Percentiles rank a stretch among this genome's conserved stretches.
phyloP scores from a whole-genome alignment of 257 asterid genomes.

The Penstemon newberryi region DNA sequence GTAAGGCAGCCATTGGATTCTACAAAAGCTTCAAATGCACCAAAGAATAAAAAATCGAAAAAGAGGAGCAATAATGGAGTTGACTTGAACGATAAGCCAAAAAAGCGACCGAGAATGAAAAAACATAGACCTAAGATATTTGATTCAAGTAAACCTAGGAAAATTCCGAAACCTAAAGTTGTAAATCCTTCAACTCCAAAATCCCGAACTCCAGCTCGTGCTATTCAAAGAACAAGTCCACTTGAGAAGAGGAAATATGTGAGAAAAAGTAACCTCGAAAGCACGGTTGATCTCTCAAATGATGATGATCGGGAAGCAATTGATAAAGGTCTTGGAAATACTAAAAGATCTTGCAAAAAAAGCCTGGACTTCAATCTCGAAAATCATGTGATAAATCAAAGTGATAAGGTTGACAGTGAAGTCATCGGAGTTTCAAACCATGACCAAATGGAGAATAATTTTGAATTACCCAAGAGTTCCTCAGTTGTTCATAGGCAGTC shows the following conservation, averaged over 20 bases:
- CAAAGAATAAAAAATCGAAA: slow-evolving; percentile 3
- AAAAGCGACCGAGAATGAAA: slow-evolving; percentile 26
- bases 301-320: neutral
- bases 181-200: slow-evolving; percentile 30
- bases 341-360: slow-evolving; percentile 20
- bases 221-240: neutral
- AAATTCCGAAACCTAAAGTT: neutral
- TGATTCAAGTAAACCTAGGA: slow-evolving; percentile 34
- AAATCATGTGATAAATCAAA: neutral
- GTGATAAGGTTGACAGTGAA: neutral
- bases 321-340: neutral
- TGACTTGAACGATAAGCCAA: slow-evolving; percentile 19
- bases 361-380: slow-evolving; percentile 29
- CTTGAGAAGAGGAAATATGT: neutral
- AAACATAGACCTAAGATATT: slow-evolving; percentile 48
- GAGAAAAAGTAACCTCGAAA: slow-evolving; percentile 1
- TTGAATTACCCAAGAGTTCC: too few species aligned
- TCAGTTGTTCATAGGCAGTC: too few species aligned
- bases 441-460: neutral
- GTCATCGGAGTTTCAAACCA: neutral
- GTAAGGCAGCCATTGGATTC: slow-evolving; percentile 1
- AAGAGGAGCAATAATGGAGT: slow-evolving; percentile 10
- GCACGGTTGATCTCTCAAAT: neutral
- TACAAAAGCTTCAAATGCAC: slow-evolving; percentile 12
- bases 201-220: slow-evolving; percentile 31